Evolutionary conservation across 331 rosid genomes (phyloP).

Genomic region (Phaseolus coccineus): DNA sequence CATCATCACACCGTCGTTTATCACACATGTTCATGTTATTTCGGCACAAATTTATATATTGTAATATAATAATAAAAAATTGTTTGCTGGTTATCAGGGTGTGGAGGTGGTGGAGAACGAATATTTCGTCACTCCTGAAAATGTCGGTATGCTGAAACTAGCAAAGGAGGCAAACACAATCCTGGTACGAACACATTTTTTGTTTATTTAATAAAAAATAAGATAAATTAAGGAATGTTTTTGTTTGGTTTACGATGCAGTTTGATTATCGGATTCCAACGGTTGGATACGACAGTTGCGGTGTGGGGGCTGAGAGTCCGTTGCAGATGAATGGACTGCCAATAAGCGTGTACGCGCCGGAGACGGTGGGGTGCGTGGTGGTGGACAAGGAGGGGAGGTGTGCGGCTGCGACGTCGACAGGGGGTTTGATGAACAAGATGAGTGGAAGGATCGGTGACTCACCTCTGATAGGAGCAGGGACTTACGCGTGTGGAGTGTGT

Average conservation of each 20-base stretch:
- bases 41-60: background rate
- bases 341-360: slow-evolving; percentile 81
- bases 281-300: slow-evolving; percentile 61
- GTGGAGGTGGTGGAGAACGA: slow-evolving; percentile 75
- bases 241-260: slow-evolving; percentile 46
- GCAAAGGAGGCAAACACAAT: slow-evolving; percentile 93
- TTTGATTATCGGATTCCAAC: slow-evolving; percentile 81
- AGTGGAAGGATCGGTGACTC: slow-evolving; percentile 89
- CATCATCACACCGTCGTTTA: background rate
- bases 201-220: too few relatives aligned
- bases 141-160: slow-evolving; percentile 81
- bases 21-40: background rate
- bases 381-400: slow-evolving; percentile 78
- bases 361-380: slow-evolving; percentile 96
- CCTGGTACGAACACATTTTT: slow-evolving; percentile 51
- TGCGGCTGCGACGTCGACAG: slow-evolving; percentile 91
- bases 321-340: slow-evolving; percentile 87
- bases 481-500: slow-evolving; percentile 83
- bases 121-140: slow-evolving; percentile 86
- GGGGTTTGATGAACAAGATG: slow-evolving; percentile 90
- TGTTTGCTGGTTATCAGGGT: slow-evolving; percentile 52
- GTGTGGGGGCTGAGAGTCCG: slow-evolving; percentile 62
- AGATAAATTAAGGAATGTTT: too few relatives aligned
- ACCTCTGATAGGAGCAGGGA: slow-evolving; percentile 86
- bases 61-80: background rate